These are phyloP conservation scores for Calvatia gigantea DNA, from an alignment of 768 basidiomycete species.

Conservation along the genomic window DNA sequence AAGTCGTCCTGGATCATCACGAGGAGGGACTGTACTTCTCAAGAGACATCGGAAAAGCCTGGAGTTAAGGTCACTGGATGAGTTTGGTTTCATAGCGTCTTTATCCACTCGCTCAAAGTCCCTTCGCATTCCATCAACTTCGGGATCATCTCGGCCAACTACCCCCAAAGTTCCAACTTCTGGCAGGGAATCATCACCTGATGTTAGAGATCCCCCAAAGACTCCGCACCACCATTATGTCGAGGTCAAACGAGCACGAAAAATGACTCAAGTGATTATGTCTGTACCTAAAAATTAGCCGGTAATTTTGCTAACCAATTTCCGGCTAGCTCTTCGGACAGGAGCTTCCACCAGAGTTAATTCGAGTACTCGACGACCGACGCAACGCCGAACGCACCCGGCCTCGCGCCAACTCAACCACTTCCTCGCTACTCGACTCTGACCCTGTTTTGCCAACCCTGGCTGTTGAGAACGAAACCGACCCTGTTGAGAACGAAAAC, in stretches of 20 bases:
- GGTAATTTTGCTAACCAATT: neutral
- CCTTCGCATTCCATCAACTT: neutral
- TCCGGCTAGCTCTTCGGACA: slow-evolving; percentile 43
- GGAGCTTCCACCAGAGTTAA: slow-evolving; percentile 41
- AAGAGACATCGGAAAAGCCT: slow-evolving; percentile 14
- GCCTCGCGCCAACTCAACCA: neutral
- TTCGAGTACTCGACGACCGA: slow-evolving; percentile 19
- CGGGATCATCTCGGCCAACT: neutral
- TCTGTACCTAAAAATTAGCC: neutral
- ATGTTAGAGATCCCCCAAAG: slow-evolving; percentile 5
- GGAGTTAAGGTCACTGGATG: slow-evolving; percentile 8
- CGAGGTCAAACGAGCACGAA: slow-evolving; percentile 44
- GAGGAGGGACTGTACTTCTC: neutral
- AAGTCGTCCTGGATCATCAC: slow-evolving; percentile 6
- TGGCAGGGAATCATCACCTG: neutral
- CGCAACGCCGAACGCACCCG: neutral
- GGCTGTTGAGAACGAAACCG: neutral
- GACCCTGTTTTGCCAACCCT: neutral
- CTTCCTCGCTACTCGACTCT: neutral
- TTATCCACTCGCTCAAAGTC: slow-evolving; percentile 1
- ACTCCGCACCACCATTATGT: slow-evolving; percentile 28
- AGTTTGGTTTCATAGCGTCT: neutral
- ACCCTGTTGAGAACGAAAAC: neutral
- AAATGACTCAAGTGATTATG: slow-evolving; percentile 44
- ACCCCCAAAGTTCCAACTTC: neutral